A percentile compares a stretch with the other conserved stretches of the same genome.
Evolutionary conservation across 2,329 filamentous ascomycete species (phyloP).

Genomic region (Arthroderma uncinatum): DNA sequence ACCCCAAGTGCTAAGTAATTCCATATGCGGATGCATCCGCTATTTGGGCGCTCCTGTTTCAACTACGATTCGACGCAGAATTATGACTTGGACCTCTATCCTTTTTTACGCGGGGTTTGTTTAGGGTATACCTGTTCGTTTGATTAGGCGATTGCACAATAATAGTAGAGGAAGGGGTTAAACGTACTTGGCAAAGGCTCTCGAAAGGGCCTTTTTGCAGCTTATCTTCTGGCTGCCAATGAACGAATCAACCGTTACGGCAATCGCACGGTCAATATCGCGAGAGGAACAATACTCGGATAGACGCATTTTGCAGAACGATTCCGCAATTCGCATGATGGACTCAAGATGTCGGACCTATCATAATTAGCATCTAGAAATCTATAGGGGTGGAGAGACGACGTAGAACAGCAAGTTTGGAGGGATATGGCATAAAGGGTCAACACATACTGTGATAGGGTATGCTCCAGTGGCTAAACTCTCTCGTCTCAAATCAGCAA

Average conservation of each 20-base stretch:
- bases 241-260: slow-evolving; percentile 91
- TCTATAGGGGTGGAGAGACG: not conserved
- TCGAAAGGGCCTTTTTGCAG: slow-evolving; percentile 88
- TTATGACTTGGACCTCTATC: not conserved
- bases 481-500: slow-evolving; percentile 92
- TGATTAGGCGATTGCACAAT: not conserved
- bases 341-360: slow-evolving; percentile 95
- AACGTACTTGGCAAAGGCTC: slow-evolving; percentile 93
- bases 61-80: not conserved
- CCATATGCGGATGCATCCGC: not conserved
- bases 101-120: not conserved
- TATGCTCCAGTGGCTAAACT: slow-evolving; percentile 89
- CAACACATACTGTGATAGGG: slow-evolving; percentile 75
- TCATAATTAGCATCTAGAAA: not conserved
- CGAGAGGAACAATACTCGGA: slow-evolving; percentile 82
- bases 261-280: slow-evolving; percentile 94
- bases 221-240: slow-evolving; percentile 94
- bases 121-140: slow-evolving; percentile 6
- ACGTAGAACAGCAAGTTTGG: not conserved
- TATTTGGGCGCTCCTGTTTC: not conserved
- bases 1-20: not conserved
- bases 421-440: not conserved
- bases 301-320: slow-evolving; percentile 96
- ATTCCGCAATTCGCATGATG: slow-evolving; percentile 87
- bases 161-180: not conserved